Evolutionary conservation across 345 rosid genomes (phyloP).

Genomic region (Eucalyptus viminalis): DNA sequence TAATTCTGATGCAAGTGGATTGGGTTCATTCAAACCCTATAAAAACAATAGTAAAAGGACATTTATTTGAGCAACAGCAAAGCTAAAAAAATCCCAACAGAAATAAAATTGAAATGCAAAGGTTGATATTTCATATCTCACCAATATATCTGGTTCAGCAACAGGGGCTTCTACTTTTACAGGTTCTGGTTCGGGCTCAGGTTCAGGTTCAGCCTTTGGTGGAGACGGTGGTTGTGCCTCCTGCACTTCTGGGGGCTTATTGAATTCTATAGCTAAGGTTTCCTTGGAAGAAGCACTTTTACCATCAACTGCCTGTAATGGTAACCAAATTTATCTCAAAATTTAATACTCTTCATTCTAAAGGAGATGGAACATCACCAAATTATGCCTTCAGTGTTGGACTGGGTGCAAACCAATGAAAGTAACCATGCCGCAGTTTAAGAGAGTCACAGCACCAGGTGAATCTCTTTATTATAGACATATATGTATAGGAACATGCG

Average conservation of each 20-base stretch:
- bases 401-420: not conserved
- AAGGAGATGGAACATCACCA: not conserved
- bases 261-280: constrained; percentile 68
- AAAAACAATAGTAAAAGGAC: not conserved
- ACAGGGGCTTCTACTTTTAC: constrained; percentile 48
- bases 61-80: not conserved
- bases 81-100: not conserved
- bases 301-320: constrained; percentile 4
- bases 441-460: not conserved
- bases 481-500: not conserved
- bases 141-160: constrained; percentile 78
- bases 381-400: not conserved
- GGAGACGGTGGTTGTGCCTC: constrained; percentile 45
- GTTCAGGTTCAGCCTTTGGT: not conserved
- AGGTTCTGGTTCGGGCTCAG: constrained; percentile 51
- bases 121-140: constrained; percentile 1
- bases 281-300: constrained; percentile 65
- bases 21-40: constrained; percentile 72
- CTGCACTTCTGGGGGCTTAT: constrained; percentile 33
- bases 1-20: constrained; percentile 53
- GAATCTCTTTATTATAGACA: not conserved
- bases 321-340: not conserved
- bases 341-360: not conserved
- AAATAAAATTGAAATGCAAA: not conserved
- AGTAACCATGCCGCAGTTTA: not conserved